Evolutionary conservation across 2,329 filamentous ascomycete genomes (phyloP).

Genomic region (Sclerotinia trifoliorum): DNA sequence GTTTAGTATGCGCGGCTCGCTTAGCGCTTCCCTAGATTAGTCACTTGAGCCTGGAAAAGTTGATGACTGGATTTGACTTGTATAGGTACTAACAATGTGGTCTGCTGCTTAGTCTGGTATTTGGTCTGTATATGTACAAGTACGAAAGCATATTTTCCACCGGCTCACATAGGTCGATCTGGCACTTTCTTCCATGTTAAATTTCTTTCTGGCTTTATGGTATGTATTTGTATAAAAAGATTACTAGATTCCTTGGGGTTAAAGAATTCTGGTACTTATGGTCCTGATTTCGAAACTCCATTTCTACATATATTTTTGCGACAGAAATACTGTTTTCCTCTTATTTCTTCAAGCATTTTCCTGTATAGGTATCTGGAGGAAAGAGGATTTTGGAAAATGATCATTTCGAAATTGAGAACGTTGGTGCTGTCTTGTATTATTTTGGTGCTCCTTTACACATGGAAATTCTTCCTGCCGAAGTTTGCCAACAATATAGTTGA

Average conservation of each 20-base stretch:
- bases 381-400: neutral
- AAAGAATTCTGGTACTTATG: neutral
- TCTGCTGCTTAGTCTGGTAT: neutral
- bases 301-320: neutral
- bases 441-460: neutral
- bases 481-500: neutral
- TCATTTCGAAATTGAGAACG: neutral
- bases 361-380: neutral
- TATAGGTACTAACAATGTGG: neutral
- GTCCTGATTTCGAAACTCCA: neutral
- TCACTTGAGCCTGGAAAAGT: neutral
- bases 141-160: neutral
- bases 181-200: neutral
- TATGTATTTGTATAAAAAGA: slow-evolving; percentile 7
- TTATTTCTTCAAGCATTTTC: neutral
- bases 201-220: neutral
- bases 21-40: neutral
- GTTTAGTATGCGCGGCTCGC: neutral
- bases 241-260: neutral
- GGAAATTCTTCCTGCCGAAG: slow-evolving; percentile 6
- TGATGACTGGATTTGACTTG: neutral
- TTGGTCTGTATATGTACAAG: neutral
- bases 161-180: neutral
- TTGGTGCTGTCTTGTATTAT: slow-evolving; percentile 5
- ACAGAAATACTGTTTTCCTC: neutral